Evolutionary conservation across 192 early-diverging fungal species (phyloP).

Genomic region (Coemansia sp.): DNA sequence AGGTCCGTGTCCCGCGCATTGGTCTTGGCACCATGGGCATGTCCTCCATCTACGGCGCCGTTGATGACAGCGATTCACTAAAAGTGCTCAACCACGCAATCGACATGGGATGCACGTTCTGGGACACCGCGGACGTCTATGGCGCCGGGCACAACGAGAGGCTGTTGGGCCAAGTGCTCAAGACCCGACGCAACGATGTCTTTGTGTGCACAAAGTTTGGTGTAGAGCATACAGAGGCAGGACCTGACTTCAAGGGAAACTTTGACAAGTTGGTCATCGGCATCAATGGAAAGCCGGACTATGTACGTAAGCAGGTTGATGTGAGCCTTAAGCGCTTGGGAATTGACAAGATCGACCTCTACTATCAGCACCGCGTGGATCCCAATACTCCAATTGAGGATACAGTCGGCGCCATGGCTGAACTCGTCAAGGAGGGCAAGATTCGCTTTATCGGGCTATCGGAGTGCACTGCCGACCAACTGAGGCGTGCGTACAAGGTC

Average conservation of each 20-base stretch:
- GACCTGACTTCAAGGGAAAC: slow-evolving; percentile 33
- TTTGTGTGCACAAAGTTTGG: slow-evolving; percentile 71
- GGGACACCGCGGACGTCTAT: slow-evolving; percentile 68
- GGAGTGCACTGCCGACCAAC: slow-evolving; percentile 62
- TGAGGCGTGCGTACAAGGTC: slow-evolving; percentile 67
- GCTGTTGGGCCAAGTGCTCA: slow-evolving; percentile 60
- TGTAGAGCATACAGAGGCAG: slow-evolving; percentile 20
- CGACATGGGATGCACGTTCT: slow-evolving; percentile 60
- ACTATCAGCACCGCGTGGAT: slow-evolving; percentile 69
- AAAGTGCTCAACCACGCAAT: slow-evolving; percentile 55
- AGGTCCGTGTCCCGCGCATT: slow-evolving; percentile 32
- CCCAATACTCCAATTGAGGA: slow-evolving; percentile 65
- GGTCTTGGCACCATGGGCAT: slow-evolving; percentile 45
- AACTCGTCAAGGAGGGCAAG: slow-evolving; percentile 72
- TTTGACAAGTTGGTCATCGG: slow-evolving; percentile 36
- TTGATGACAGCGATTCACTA: slow-evolving; percentile 43
- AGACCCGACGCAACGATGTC: slow-evolving; percentile 56
- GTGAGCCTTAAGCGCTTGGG: slow-evolving; percentile 61
- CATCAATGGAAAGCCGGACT: slow-evolving; percentile 54
- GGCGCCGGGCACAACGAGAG: slow-evolving; percentile 63
- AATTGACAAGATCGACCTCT: slow-evolving; percentile 64
- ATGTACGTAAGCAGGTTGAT: slow-evolving; percentile 54
- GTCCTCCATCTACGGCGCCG: slow-evolving; percentile 45
- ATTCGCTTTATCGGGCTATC: slow-evolving; percentile 65
- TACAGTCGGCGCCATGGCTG: slow-evolving; percentile 65